Evolutionary conservation across 2,329 filamentous ascomycete species (phyloP).

Genomic region (Aspergillus luchuensis): DNA sequence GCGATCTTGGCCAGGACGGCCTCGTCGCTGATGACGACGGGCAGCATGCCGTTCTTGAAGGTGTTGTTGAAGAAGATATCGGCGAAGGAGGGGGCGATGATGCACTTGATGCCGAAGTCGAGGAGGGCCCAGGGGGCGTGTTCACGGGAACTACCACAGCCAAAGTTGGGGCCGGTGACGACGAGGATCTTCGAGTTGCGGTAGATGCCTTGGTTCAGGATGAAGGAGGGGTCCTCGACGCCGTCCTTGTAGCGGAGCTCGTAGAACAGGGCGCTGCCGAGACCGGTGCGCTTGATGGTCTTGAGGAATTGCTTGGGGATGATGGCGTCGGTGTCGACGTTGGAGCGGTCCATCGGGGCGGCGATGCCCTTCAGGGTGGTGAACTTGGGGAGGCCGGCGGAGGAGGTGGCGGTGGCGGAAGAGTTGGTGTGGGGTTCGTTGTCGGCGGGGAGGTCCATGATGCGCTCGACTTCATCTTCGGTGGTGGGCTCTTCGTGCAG

Average conservation of each 20-base stretch:
- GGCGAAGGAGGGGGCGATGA: constrained; percentile 84
- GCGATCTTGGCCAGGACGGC: constrained; percentile 69
- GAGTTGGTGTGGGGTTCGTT: constrained; percentile 66
- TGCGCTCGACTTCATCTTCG: constrained; percentile 65
- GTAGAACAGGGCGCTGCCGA: constrained; percentile 85
- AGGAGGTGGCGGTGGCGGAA: constrained; percentile 42
- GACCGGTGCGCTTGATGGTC: constrained; percentile 96
- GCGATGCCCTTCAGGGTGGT: constrained; percentile 80
- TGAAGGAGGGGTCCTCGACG: constrained; percentile 74
- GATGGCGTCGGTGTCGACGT: constrained; percentile 98
- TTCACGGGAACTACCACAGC: constrained; percentile 88
- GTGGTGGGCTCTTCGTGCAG: constrained; percentile 59
- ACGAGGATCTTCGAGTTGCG: constrained; percentile 84
- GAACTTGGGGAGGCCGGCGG: constrained; percentile 79
- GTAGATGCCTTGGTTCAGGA: constrained; percentile 90
- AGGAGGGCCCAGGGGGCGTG: constrained; percentile 96
- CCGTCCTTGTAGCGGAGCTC: constrained; percentile 78
- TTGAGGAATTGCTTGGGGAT: constrained; percentile 99
- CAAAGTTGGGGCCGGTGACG: constrained; percentile 90
- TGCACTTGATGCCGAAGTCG: constrained; percentile 92
- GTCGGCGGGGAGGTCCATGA: constrained; percentile 66
- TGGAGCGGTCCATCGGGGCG: constrained; percentile 81
- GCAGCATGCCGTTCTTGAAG: constrained; percentile 99
- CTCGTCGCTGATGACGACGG: constrained; percentile 72
- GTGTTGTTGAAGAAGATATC: constrained; percentile 99